Percentiles rank a stretch among this genome's conserved stretches.
phyloP scores from a whole-genome alignment of 2,329 filamentous ascomycete species.

The Chaetomiaceae sp. region DNA sequence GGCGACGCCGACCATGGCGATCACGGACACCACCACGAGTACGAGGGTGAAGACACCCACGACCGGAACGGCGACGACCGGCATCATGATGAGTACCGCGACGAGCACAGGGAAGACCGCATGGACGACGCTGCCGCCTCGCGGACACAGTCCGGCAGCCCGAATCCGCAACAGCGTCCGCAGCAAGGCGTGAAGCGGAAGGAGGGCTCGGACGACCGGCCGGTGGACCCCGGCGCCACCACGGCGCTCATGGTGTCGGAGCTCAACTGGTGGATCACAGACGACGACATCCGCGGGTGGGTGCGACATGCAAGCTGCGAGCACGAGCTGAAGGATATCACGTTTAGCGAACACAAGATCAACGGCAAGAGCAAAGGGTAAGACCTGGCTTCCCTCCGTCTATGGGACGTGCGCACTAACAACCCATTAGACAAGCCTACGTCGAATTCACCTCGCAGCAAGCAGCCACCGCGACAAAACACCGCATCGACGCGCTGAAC shows the following conservation, averaged over 20 bases:
- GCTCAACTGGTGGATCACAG: slow-evolving; percentile 92
- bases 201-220: slow-evolving; percentile 51
- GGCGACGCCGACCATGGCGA: slow-evolving; percentile 34
- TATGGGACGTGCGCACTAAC: not conserved
- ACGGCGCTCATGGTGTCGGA: slow-evolving; percentile 81
- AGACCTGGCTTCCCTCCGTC: slow-evolving; percentile 24
- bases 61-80: slow-evolving; percentile 18
- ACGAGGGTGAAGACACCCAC: slow-evolving; percentile 19
- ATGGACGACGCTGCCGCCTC: slow-evolving; percentile 29
- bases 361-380: slow-evolving; percentile 99
- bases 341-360: slow-evolving; percentile 97
- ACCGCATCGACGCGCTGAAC: slow-evolving; percentile 62
- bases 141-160: slow-evolving; percentile 29
- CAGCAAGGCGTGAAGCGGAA: slow-evolving; percentile 57
- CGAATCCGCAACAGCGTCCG: slow-evolving; percentile 29
- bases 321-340: slow-evolving; percentile 81
- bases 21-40: slow-evolving; percentile 30
- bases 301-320: slow-evolving; percentile 72
- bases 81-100: slow-evolving; percentile 35
- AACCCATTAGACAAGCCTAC: slow-evolving; percentile 58
- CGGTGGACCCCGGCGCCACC: slow-evolving; percentile 54
- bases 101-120: slow-evolving; percentile 27
- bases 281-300: slow-evolving; percentile 91
- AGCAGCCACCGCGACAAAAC: slow-evolving; percentile 79
- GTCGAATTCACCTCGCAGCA: slow-evolving; percentile 78